Base-by-base conservation (phyloP, 208 protist genomes). In the Hexamita inflata region DNA sequence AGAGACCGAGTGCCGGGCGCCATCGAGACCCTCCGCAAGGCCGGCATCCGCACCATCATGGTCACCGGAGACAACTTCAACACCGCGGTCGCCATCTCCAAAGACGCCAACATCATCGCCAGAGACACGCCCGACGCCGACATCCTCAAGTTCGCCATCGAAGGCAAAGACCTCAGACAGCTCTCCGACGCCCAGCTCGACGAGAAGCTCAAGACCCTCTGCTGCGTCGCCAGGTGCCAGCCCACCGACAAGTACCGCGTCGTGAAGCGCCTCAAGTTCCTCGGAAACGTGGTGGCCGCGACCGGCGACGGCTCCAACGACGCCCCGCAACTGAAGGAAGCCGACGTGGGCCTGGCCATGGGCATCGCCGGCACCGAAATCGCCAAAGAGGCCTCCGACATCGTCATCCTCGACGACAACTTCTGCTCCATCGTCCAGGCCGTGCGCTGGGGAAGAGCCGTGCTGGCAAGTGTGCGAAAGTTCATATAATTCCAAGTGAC, bases 301-400 rank as follows among this genome's bases (percentile, higher is more conserved):
- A 75, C 78, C 29, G 78, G 78, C 28, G 78, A 81, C 68, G 78
- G 78, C 7, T 28, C 89, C 64, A 96, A 97, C 84, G 94, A 97
- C 82, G 92, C 89, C 24, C 91, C 91, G 13, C 91, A 91, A 60
- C 88, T 97, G 59, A 90, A 91, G 26, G 67, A 85, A 34, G 91
- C 94, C 40, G 89, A 98, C 77, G 92, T 98, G 19, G 94, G 94
- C 60, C 90, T 97, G 53, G 84, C 93, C 58, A 97, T 98, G 94
- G 90, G 91, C 38, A 89, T 91, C 38, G 86, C 82, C 59, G 94
- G 93, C 19, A 94, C 92, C 28, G 92, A 94, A 42, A 87, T 94
- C 28, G 91, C 92, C 15, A 90, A 92, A 75, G 82, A 90, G 75
- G 89, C 89, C 11, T 84, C 86, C 29, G 90, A 94, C 66, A 92